Evolutionary conservation across 768 basidiomycete genomes (phyloP).

Genomic region (Stropharia rugosoannulata): DNA sequence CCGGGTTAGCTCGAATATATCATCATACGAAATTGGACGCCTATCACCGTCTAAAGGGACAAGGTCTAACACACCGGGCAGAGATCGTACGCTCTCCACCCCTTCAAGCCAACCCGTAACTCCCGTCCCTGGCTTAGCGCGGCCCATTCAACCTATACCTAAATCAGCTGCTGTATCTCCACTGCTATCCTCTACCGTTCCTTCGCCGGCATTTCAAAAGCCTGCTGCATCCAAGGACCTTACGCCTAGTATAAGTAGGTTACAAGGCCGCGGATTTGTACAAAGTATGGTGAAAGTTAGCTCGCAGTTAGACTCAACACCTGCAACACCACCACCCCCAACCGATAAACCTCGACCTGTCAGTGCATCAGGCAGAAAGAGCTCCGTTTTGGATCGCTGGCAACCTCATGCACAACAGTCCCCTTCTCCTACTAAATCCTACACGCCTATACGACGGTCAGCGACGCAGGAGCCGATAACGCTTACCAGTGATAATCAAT

Average conservation of each 20-base stretch:
- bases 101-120: slow-evolving; percentile 16
- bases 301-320: slow-evolving; percentile 46
- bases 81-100: slow-evolving; percentile 23
- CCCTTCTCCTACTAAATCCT: slow-evolving; percentile 42
- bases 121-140: slow-evolving; percentile 44
- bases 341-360: slow-evolving; percentile 31
- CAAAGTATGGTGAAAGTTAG: slow-evolving; percentile 79
- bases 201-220: slow-evolving; percentile 62
- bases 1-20: slow-evolving; percentile 16
- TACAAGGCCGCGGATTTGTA: slow-evolving; percentile 86
- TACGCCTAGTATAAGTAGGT: slow-evolving; percentile 78
- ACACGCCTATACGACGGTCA: slow-evolving; percentile 23
- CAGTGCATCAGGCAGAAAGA: slow-evolving; percentile 34
- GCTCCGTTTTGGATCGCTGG: slow-evolving; percentile 75
- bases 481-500: not conserved
- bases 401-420: slow-evolving; percentile 35
- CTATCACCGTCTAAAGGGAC: slow-evolving; percentile 17
- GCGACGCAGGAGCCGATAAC: slow-evolving; percentile 9
- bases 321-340: slow-evolving; percentile 28
- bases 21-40: slow-evolving; percentile 10
- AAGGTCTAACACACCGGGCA: slow-evolving; percentile 4
- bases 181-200: slow-evolving; percentile 40
- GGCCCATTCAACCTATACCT: slow-evolving; percentile 51
- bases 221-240: slow-evolving; percentile 61
- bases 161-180: slow-evolving; percentile 43